These are phyloP conservation scores for Pilobolus umbonatus DNA, from an alignment of 192 early-diverging fungal species.

Conservation along the genomic window DNA sequence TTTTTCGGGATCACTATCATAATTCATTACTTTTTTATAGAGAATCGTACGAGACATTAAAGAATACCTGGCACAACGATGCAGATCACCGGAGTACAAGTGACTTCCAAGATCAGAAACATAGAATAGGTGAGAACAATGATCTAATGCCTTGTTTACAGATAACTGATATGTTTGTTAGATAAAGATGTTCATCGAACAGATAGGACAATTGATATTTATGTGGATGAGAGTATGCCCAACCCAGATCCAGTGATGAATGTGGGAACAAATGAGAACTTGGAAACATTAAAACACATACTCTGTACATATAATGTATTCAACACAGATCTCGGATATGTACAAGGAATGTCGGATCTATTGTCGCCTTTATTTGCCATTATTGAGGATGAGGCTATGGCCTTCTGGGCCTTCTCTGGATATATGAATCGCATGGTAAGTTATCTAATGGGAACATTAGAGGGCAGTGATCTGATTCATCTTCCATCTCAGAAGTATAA, in stretches of 20 bases:
- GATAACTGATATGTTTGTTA: neutral
- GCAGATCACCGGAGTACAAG: conserved; percentile 46
- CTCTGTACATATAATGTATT: conserved; percentile 89
- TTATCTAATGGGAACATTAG: neutral
- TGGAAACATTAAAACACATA: conserved; percentile 88
- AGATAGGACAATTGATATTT: conserved; percentile 82
- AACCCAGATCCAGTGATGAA: conserved; percentile 42
- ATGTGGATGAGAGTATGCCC: conserved; percentile 60
- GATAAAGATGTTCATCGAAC: conserved; percentile 98
- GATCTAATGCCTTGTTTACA: neutral
- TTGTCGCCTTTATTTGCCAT: conserved; percentile 85
- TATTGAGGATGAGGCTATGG: conserved; percentile 81
- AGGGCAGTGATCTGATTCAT: neutral
- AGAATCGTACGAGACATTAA: conserved; percentile 60
- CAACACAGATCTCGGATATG: conserved; percentile 82
- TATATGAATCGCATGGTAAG: conserved; percentile 86
- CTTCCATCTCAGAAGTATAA: conserved; percentile 59
- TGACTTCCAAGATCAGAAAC: conserved; percentile 69
- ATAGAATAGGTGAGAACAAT: conserved; percentile 45
- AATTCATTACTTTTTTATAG: conserved; percentile 18
- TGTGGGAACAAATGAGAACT: conserved; percentile 63
- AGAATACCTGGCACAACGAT: conserved; percentile 62
- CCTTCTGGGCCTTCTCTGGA: conserved; percentile 90
- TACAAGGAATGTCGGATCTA: conserved; percentile 98
- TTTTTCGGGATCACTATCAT: neutral